A percentile compares a stretch with the other conserved stretches of the same genome.
Conservation (phyloP, 176 grass and related monocot species). For the Paspalum notatum region DNA sequence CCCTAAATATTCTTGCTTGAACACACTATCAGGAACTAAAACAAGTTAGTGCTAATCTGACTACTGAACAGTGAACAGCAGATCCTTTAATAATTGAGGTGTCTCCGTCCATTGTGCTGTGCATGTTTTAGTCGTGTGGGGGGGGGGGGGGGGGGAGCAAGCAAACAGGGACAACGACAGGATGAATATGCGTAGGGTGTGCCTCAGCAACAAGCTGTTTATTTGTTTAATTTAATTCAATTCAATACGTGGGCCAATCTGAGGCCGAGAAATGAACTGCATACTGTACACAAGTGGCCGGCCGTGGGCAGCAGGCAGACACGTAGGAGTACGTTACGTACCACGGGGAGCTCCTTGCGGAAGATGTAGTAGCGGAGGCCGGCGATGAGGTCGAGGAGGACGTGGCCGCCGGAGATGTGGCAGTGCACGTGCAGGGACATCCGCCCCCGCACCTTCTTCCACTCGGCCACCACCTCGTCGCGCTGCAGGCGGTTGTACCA, state of each 20-base stretch:
- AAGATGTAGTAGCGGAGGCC: conserved; percentile 93
- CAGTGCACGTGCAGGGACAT: conserved; percentile 99
- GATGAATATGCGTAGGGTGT: too few relatives aligned
- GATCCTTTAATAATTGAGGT: too few relatives aligned
- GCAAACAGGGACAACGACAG: too few relatives aligned
- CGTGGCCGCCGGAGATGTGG: conserved; percentile 96
- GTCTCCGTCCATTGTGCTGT: too few relatives aligned
- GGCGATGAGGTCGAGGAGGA: conserved; percentile 96
- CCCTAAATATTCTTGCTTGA: not conserved
- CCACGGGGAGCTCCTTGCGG: conserved; percentile 90
- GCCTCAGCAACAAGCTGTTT: too few relatives aligned
- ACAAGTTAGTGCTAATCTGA: too few relatives aligned
- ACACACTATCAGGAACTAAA: not conserved
- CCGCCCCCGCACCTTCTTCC: conserved; percentile 76
- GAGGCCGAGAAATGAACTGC: not conserved
- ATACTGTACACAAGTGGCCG: not conserved
- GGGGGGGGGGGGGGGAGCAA: too few relatives aligned
- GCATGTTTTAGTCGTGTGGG: too few relatives aligned
- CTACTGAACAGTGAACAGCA: too few relatives aligned
- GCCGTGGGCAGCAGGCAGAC: not conserved
- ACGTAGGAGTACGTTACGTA: conserved; percentile 33
- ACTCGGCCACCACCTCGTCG: conserved; percentile 97
- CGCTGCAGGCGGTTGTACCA: conserved; percentile 96
- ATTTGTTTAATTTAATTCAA: too few relatives aligned
- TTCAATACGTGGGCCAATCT: not conserved